These are phyloP conservation scores for Candida alai DNA, from an alignment of 805 yeast genomes.

Conservation along the genomic window DNA sequence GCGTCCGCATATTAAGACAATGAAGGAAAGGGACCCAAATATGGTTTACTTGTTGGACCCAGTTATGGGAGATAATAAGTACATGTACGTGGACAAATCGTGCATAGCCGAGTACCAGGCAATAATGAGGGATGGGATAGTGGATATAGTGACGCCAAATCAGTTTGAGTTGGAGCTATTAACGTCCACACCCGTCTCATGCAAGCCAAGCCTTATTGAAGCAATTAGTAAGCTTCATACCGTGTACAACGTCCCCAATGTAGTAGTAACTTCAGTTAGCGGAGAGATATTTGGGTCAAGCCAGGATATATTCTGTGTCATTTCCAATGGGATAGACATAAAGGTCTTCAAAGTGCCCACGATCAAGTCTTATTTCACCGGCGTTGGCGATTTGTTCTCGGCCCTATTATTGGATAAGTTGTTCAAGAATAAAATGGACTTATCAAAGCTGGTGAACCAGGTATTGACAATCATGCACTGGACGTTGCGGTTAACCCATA, in stretches of 20 bases:
- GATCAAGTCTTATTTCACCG: slow-evolving; percentile 82
- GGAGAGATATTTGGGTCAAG: slow-evolving; percentile 11
- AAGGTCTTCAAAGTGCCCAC: slow-evolving; percentile 49
- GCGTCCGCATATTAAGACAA: slow-evolving; percentile 26
- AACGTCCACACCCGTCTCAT: slow-evolving; percentile 46
- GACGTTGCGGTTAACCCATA: slow-evolving; percentile 47
- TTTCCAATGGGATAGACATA: slow-evolving; percentile 15
- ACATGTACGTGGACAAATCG: slow-evolving; percentile 54
- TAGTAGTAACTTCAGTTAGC: slow-evolving; percentile 63
- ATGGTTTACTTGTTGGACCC: slow-evolving; percentile 66
- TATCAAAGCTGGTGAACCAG: slow-evolving; percentile 45
- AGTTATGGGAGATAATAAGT: slow-evolving; percentile 78
- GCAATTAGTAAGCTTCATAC: slow-evolving; percentile 51
- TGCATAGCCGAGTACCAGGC: slow-evolving; percentile 33
- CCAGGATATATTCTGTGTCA: slow-evolving; percentile 25
- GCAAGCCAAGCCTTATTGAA: slow-evolving; percentile 31
- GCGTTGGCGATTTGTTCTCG: slow-evolving; percentile 90
- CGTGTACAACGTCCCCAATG: slow-evolving; percentile 47
- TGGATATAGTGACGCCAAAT: slow-evolving; percentile 84
- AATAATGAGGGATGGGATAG: slow-evolving; percentile 52
- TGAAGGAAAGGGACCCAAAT: slow-evolving; percentile 31
- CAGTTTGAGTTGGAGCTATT: slow-evolving; percentile 83
- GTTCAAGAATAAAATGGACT: slow-evolving; percentile 4
- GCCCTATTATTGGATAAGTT: slow-evolving; percentile 70
- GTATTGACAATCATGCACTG: slow-evolving; percentile 53